phyloP scores from a whole-genome alignment of 345 rosid species.

The Salix purpurea region DNA sequence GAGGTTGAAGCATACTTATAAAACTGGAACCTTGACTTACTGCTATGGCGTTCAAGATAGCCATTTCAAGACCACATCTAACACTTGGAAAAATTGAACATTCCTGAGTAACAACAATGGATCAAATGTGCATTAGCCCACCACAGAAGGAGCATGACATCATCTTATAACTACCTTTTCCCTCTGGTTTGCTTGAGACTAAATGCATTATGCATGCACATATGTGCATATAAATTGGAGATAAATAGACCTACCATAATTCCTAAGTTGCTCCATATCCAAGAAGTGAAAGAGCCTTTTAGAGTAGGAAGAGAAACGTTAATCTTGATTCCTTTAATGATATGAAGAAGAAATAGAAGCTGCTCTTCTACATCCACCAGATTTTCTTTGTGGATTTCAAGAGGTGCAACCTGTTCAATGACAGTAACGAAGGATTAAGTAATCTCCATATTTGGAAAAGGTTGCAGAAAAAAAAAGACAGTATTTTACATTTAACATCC shows the following conservation, averaged over 20 bases:
- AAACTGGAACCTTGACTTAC: slow-evolving; percentile 53
- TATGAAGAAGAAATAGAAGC: slow-evolving; percentile 59
- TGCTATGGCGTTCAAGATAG: slow-evolving; percentile 69
- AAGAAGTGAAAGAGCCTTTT: slow-evolving; percentile 66
- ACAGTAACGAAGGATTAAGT: slow-evolving; percentile 4
- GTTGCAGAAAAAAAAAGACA: not conserved
- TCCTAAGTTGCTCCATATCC: slow-evolving; percentile 80
- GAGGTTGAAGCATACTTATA: slow-evolving; percentile 41
- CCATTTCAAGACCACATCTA: slow-evolving; percentile 95
- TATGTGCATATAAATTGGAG: slow-evolving; percentile 9
- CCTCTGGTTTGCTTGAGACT: not conserved
- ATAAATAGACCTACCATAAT: slow-evolving; percentile 48
- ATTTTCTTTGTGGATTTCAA: slow-evolving; percentile 62
- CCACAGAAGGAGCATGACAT: not conserved
- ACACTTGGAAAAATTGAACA: slow-evolving; percentile 80
- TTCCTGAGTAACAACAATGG: slow-evolving; percentile 41
- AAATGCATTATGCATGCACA: slow-evolving; percentile 6
- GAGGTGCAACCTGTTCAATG: slow-evolving; percentile 78
- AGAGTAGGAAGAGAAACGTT: slow-evolving; percentile 51
- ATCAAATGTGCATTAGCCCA: not conserved
- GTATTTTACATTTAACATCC: not conserved
- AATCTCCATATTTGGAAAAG: not conserved
- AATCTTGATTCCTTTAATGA: slow-evolving; percentile 53
- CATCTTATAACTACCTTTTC: not conserved
- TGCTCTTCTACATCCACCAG: slow-evolving; percentile 80